Evolutionary conservation across 129 eudicot species (phyloP).

Genomic region (Lonicera japonica): DNA sequence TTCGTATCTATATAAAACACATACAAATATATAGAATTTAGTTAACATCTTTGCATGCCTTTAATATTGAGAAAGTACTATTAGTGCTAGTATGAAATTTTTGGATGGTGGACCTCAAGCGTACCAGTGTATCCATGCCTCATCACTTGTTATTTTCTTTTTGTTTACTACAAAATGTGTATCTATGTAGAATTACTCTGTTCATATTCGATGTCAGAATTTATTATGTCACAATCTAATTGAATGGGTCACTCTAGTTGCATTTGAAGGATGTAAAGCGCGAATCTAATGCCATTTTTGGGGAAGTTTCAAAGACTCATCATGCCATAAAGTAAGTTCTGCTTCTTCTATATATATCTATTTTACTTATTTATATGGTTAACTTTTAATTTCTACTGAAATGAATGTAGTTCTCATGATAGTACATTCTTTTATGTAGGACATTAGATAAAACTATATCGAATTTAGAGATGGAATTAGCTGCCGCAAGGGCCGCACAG

Average conservation of each 20-base stretch:
- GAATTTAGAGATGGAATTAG: slow-evolving; percentile 83
- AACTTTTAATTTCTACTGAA: background rate
- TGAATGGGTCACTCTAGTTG: slow-evolving; percentile 22
- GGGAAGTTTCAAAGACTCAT: slow-evolving; percentile 66
- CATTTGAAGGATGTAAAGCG: slow-evolving; percentile 51
- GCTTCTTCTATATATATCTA: background rate
- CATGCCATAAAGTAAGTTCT: slow-evolving; percentile 57
- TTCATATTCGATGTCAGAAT: background rate
- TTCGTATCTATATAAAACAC: no score
- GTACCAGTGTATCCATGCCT: no score
- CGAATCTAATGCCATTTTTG: slow-evolving; percentile 43
- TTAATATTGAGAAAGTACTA: no score
- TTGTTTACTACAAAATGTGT: no score
- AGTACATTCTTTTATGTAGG: slow-evolving; percentile 26
- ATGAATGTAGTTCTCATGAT: background rate
- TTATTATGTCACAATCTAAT: slow-evolving; percentile 7
- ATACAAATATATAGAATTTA: no score
- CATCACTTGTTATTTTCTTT: no score
- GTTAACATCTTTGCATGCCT: no score
- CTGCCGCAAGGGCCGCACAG: slow-evolving; percentile 70
- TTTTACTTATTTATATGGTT: background rate
- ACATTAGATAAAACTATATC: slow-evolving; percentile 85
- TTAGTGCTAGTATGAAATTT: no score
- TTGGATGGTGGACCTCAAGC: no score
- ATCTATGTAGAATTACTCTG: background rate